phyloP scores from a whole-genome alignment of 257 asterid genomes.

The Gynochthodes officinalis region DNA sequence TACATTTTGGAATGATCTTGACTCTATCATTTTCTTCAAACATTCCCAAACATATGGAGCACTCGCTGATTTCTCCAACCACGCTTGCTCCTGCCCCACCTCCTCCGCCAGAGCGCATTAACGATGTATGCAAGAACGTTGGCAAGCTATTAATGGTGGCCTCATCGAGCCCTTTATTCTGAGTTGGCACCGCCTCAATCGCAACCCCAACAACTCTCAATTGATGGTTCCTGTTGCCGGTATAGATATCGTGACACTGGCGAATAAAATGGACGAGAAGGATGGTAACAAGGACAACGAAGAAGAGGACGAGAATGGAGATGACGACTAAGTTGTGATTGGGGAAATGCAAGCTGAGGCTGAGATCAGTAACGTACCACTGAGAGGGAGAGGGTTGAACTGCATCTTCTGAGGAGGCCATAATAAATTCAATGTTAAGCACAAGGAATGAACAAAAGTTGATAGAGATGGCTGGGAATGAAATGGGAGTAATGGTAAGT shows the following conservation, averaged over 20 bases:
- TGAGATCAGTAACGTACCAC: slow-evolving; percentile 21
- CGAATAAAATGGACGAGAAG: slow-evolving; percentile 6
- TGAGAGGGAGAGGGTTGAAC: slow-evolving; percentile 8
- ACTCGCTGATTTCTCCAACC: slow-evolving; percentile 9
- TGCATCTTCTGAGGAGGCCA: slow-evolving; percentile 12
- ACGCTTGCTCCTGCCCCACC: neutral
- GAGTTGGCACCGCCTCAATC: neutral
- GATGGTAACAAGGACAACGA: slow-evolving; percentile 10
- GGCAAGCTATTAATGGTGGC: slow-evolving; percentile 23
- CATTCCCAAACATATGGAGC: slow-evolving; percentile 25
- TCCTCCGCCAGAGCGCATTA: neutral
- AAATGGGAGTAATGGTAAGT: no score
- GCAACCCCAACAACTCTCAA: neutral
- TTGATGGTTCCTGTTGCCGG: neutral
- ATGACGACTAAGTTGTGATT: slow-evolving; percentile 11
- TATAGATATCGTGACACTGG: neutral
- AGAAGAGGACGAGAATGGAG: neutral
- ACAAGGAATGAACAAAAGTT: no score
- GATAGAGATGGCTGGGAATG: neutral
- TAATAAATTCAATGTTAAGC: neutral
- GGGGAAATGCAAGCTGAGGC: slow-evolving; percentile 16
- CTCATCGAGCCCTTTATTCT: slow-evolving; percentile 18
- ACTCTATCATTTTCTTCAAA: slow-evolving; percentile 24
- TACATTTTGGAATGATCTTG: slow-evolving; percentile 22
- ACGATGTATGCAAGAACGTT: slow-evolving; percentile 13